Base-by-base conservation (phyloP, 768 basidiomycete genomes). In the Leccinum fibrillosum region DNA sequence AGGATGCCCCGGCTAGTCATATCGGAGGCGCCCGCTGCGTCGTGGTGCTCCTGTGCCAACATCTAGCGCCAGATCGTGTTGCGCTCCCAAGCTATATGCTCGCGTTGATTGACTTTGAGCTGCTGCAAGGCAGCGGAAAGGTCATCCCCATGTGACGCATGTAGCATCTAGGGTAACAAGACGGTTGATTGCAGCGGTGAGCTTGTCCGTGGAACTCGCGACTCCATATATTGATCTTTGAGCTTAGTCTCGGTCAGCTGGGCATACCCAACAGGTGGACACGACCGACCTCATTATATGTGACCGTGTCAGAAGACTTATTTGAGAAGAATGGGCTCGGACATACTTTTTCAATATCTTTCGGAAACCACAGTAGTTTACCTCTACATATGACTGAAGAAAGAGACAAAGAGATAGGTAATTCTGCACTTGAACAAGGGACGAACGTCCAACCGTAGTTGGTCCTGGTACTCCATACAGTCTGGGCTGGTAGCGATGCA, bases 351-450 rank as follows among this genome's bases (percentile, higher is more conserved):
- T 26, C 26, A 26, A 26, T 26, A 26, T 26, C 73, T 92, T 94
- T 64, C 92, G 83, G 75, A 98, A 93, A 1, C 94, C 96, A 0
- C 92, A 90, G 70, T 92, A 82, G 72, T 98, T 99, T 57, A 97
- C 77, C 66, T 98, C 93, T 56, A 93, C 85, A 62, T 93, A 99
- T 5, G 92, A 89, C 70, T 81, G 86, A 85, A 86, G 51, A 88
- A 80, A 5, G 85, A 79, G 47, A 94, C 37, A 84, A 90, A 97
- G 11, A 94, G 80, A 49, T 79, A 85, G 0, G 92, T 91, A 53
- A 98, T 91, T 61, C 88, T 80, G 45, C 94, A 85, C 76, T 98
- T 98, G 81, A 89, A 94, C 23, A 94, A 75, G 28, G 94, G 78
- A n/a, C 92, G 85, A 5, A 49, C 15, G 37, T 17, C 37, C 37